These are phyloP conservation scores for Penicillium cinerascens DNA, from an alignment of 495 filamentous ascomycete species.

Conservation along the genomic window DNA sequence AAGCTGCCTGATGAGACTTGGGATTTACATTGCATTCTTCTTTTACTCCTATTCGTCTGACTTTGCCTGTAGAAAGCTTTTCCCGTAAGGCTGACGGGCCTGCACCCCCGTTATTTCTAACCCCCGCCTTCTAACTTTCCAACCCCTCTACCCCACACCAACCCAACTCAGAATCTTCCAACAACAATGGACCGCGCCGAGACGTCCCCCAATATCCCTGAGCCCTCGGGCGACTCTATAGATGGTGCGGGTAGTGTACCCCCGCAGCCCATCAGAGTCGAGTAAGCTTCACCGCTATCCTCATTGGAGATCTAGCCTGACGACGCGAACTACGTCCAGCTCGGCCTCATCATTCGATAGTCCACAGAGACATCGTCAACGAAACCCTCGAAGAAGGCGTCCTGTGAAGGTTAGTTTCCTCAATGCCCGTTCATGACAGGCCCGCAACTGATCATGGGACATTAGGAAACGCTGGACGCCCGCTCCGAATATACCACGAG, in stretches of 20 bases:
- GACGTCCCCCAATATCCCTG: slow-evolving; percentile 15
- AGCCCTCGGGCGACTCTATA: slow-evolving; percentile 3
- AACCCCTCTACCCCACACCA: slow-evolving; percentile 25
- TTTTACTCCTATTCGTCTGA: background rate
- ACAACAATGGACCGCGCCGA: slow-evolving; percentile 18
- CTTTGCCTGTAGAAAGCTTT: background rate
- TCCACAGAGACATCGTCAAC: slow-evolving; percentile 70
- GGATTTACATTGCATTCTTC: background rate
- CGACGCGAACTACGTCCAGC: slow-evolving; percentile 20
- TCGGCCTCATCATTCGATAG: slow-evolving; percentile 57
- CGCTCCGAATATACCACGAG: slow-evolving; percentile 82
- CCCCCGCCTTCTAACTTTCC: slow-evolving; percentile 17
- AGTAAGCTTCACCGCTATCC: slow-evolving; percentile 12
- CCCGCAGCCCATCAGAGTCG: slow-evolving; percentile 11
- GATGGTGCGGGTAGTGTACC: slow-evolving; percentile 1
- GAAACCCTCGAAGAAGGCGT: slow-evolving; percentile 66
- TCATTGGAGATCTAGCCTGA: background rate
- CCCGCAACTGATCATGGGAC: slow-evolving; percentile 28
- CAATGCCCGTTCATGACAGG: slow-evolving; percentile 10
- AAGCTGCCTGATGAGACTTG: slow-evolving; percentile 13
- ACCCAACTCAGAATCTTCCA: background rate
- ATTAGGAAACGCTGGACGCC: slow-evolving; percentile 87
- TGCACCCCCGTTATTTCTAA: slow-evolving; percentile 17
- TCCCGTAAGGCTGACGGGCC: slow-evolving; percentile 19
- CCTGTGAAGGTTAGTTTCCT: slow-evolving; percentile 60